These are phyloP conservation scores for Aspergillus nanangensis DNA, from an alignment of 495 filamentous ascomycete species.

Conservation along the genomic window DNA sequence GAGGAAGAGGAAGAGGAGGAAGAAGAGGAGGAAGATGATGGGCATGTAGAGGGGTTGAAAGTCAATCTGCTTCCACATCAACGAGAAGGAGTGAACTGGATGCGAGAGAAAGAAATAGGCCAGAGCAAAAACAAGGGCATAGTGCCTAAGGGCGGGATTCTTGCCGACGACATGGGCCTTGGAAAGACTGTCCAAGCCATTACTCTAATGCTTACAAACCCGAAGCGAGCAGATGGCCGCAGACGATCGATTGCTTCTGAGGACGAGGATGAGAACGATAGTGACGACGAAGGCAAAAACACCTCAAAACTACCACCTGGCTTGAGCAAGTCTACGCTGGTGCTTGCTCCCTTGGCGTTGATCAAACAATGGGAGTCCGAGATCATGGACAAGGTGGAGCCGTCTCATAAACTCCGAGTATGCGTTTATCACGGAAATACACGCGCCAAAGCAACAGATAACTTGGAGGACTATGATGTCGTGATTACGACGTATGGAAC, in stretches of 20 bases:
- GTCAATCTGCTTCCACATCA: constrained; percentile 90
- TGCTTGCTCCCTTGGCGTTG: constrained; percentile 90
- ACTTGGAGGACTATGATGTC: constrained; percentile 82
- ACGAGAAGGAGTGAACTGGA: constrained; percentile 87
- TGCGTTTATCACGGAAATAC: constrained; percentile 85
- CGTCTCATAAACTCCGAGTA: constrained; percentile 66
- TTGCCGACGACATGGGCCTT: constrained; percentile 92
- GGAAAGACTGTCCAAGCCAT: constrained; percentile 92
- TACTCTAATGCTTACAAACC: constrained; percentile 78
- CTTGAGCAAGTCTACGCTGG: constrained; percentile 74
- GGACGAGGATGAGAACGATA: constrained; percentile 24
- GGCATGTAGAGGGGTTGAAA: constrained; percentile 73
- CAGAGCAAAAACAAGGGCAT: constrained; percentile 68
- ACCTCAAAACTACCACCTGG: constrained; percentile 57
- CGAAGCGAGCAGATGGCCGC: constrained; percentile 55
- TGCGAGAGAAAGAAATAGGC: constrained; percentile 83
- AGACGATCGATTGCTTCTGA: constrained; percentile 9
- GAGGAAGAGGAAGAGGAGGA: constrained; percentile 52
- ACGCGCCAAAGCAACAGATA: constrained; percentile 70
- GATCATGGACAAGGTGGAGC: constrained; percentile 70
- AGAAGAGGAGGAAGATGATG: constrained; percentile 68
- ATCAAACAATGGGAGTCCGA: constrained; percentile 98
- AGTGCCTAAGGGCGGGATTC: constrained; percentile 79
- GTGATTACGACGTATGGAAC: constrained; percentile 98
- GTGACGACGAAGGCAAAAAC: constrained; percentile 25